phyloP scores from a whole-genome alignment of 257 asterid species.

The Gentiana dahurica region DNA sequence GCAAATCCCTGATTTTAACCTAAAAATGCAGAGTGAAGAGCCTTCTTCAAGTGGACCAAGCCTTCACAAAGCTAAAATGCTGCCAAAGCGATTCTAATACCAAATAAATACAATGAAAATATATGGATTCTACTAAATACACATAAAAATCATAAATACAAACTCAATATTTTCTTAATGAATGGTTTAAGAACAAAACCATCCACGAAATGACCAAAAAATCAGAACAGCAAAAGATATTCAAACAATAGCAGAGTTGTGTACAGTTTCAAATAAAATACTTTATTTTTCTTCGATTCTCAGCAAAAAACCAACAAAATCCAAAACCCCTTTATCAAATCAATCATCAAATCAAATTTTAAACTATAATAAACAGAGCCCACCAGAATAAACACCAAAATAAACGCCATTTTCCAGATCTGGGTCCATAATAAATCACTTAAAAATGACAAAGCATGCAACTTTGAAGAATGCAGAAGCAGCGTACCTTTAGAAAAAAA shows the following conservation, averaged over 20 bases:
- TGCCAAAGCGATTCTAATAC: background rate
- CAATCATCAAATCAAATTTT: background rate
- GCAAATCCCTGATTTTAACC: conserved; percentile 48
- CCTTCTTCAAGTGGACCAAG: conserved; percentile 8
- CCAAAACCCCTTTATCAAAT: background rate
- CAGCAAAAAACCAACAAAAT: background rate
- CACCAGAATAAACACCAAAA: background rate
- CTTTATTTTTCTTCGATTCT: background rate
- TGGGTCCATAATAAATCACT: conserved; percentile 1
- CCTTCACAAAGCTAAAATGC: background rate
- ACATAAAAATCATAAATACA: background rate
- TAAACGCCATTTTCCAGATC: conserved; percentile 9
- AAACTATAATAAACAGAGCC: background rate
- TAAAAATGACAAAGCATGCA: conserved; percentile 6
- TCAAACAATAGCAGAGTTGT: background rate
- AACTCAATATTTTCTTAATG: background rate
- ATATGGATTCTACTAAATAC: background rate
- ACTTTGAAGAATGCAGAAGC: conserved; percentile 7
- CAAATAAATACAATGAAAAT: background rate
- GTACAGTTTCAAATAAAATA: background rate
- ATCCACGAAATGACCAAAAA: background rate
- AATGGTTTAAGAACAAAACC: background rate
- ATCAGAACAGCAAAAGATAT: background rate
- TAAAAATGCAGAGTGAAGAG: conserved; percentile 9
- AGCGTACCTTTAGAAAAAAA: conserved; percentile 3